These are phyloP conservation scores for Gossypium gossypioides DNA, from an alignment of 441 rosid species.

Conservation along the genomic window DNA sequence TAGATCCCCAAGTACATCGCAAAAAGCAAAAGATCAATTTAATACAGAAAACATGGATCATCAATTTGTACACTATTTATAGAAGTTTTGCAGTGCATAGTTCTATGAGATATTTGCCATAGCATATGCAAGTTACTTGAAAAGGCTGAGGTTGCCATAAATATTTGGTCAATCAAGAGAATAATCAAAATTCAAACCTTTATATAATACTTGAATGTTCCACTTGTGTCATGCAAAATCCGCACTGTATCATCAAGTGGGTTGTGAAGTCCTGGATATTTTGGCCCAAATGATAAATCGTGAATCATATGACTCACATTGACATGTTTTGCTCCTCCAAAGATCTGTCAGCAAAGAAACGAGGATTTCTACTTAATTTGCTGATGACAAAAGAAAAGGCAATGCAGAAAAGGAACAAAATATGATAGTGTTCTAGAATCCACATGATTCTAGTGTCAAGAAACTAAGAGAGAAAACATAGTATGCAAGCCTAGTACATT, in stretches of 20 bases:
- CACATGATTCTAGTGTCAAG: neutral
- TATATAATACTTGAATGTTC: constrained; percentile 84
- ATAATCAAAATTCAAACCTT: constrained; percentile 42
- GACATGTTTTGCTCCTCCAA: constrained; percentile 66
- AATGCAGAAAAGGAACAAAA: neutral
- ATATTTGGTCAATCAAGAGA: constrained; percentile 10
- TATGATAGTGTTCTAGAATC: neutral
- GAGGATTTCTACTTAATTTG: neutral
- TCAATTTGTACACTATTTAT: neutral
- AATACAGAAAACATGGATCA: constrained; percentile 1
- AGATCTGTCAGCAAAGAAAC: constrained; percentile 42
- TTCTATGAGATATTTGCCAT: neutral
- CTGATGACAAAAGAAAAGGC: neutral
- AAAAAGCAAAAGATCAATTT: constrained; percentile 3
- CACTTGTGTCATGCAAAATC: constrained; percentile 60
- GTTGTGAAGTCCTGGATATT: constrained; percentile 79
- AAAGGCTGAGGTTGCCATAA: neutral
- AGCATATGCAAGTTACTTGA: neutral
- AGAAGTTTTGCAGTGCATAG: neutral
- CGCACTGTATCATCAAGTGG: constrained; percentile 74
- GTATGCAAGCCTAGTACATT: neutral
- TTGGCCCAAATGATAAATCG: constrained; percentile 86
- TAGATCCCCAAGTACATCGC: neutral
- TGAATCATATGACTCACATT: constrained; percentile 82
- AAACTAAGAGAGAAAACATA: neutral